Evolutionary conservation across 2,329 filamentous ascomycete genomes (phyloP), one percentile per base, ranked within the genome.

Genomic region (Furcasterigmium sp.): DNA sequence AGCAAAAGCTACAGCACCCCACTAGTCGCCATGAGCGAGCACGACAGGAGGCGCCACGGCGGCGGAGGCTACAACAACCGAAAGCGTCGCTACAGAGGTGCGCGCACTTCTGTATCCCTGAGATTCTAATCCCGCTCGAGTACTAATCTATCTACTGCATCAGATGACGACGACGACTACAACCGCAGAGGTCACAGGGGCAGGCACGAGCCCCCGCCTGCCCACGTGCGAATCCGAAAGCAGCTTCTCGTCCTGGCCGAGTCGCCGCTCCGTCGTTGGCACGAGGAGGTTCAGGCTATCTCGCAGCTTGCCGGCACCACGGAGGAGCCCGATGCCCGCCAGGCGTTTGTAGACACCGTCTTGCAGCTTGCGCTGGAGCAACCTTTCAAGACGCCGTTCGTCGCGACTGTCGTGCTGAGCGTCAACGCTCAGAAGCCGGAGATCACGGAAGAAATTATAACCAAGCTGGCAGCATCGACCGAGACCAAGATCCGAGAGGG

Each of bases 361-460:
- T 68, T 91, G 46, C 87, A 91, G 64, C 74, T 97, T 51, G 76
- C 86, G 35, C 62, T 88, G 28, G 93, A 98, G 68, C 93, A 98
- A 67, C 93, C 93, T 1, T 84, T 98, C 64, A 97, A 97, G 73
- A 94, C 90, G n/a, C 91, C 93, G 0, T 97, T 96, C 60, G 77
- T 95, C 29, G 90, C 91, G 9, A 88, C 87, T 17, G 83, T 91
- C 13, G 77, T 94, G 35, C 75, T 95, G 45, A 78, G 89, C 44
- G 78, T 84, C 51, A 96, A 97, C 67, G 78, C 80, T 20, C 68
- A 86, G 54, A 89, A 88, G 58, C 74, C 85, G 5, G 86, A 93
- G 52, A 73, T 95, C 28, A 79, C 85, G 25, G 74, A 75, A 29
- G 80, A 89, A 50, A 71, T 95, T 17, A 71, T 97, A 52, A 73